Base-by-base conservation (phyloP, 2,329 filamentous ascomycete species). In the Fusarium sp. region DNA sequence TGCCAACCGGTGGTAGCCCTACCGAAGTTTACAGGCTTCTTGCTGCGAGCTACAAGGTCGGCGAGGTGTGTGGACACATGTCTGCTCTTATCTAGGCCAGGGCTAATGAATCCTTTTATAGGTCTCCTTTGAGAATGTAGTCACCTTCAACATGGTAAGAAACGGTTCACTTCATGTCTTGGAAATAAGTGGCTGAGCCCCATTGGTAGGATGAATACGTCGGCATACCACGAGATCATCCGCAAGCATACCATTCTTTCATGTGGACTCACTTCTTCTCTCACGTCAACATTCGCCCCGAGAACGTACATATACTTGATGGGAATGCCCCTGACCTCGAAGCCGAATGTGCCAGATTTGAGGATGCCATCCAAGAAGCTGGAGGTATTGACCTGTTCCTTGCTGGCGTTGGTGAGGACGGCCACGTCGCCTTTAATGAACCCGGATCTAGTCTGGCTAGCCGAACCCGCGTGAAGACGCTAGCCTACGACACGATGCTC, bases 251-350 rank as follows among this genome's bases (percentile, higher is more conserved):
- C 82, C 92, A 94, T 84, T 92, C 90, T 77, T 95, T 94, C 84
- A 94, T 95, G 93, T 94, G 93, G 87, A 91, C 91, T 82, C 88
- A 94, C 82, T 93, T 95, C 84, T 95, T 95, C 84, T 91, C 90
- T 51, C 92, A 87, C 72, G 89, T 94, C 75, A 91, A 95, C 79
- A 89, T 94, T 69, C 87, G 88, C 62, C 92, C 93, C 1, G 85
- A 87, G 70, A 93, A 86, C 66, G 90, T 94, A 72, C 90, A 95
- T 79, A 92, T 94, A 77, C 87, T 94, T n/a, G 88, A 94, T 79
- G 92, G 92, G 73, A 94, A 93, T 75, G 92, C 92, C 0, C 82
- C 87, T 7, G 90, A 94, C 76, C 87, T 94, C 6, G 89, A 90
- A 70, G 88, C 88, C 59, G 92, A 94, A 80, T 94, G 92, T 79